Evolutionary conservation across 2,329 filamentous ascomycete genomes (phyloP).

Genomic region (Claviceps sp.): DNA sequence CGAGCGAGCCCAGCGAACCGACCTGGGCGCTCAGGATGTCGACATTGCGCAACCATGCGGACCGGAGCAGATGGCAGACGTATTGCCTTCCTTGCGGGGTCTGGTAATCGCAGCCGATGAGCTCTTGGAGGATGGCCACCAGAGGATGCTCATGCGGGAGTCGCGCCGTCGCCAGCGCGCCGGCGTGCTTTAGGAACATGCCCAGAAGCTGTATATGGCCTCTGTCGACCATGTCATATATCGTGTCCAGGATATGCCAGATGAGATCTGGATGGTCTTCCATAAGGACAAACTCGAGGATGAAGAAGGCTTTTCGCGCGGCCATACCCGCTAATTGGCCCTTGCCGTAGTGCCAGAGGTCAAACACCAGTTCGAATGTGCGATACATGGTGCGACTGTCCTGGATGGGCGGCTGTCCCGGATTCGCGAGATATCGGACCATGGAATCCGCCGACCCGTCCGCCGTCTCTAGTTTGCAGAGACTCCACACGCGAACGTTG

Average conservation of each 20-base stretch:
- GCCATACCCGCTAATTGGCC: constrained; percentile 23
- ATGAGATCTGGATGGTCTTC: constrained; percentile 24
- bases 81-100: constrained; percentile 18
- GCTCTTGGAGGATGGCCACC: constrained; percentile 18
- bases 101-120: constrained; percentile 18
- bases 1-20: constrained; percentile 16
- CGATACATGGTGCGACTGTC: constrained; percentile 27
- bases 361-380: constrained; percentile 24
- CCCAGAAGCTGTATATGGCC: constrained; percentile 21
- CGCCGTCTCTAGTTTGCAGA: constrained; percentile 19
- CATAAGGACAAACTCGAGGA: constrained; percentile 22
- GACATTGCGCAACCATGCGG: constrained; percentile 25
- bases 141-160: constrained; percentile 21
- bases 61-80: constrained; percentile 20
- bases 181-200: constrained; percentile 22
- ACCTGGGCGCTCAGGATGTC: constrained; percentile 19
- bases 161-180: constrained; percentile 14
- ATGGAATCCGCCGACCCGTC: constrained; percentile 19
- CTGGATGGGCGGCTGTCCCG: constrained; percentile 22
- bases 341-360: constrained; percentile 22
- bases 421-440: constrained; percentile 22
- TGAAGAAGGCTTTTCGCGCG: constrained; percentile 21
- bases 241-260: constrained; percentile 25
- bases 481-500: constrained; percentile 21
- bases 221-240: constrained; percentile 24